Percentiles rank a stretch among this genome's conserved stretches.
phyloP scores from a whole-genome alignment of 2,329 filamentous ascomycete genomes.

The Ascochyta rabiei region DNA sequence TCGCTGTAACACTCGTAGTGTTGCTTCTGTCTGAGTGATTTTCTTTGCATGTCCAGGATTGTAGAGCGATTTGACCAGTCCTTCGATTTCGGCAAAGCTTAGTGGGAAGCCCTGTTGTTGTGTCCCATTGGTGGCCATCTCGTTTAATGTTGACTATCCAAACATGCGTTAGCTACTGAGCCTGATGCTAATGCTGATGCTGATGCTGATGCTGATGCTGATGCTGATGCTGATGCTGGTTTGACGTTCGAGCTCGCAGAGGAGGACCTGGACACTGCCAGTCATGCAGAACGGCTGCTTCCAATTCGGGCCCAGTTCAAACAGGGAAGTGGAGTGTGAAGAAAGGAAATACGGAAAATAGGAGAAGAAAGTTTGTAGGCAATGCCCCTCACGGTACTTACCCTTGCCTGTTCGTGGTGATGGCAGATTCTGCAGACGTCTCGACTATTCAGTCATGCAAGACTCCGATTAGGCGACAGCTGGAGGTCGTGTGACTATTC shows the following conservation, averaged over 20 bases:
- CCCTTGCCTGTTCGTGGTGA: neutral
- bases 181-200: neutral
- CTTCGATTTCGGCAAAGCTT: conserved; percentile 43
- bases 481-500: neutral
- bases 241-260: neutral
- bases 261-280: neutral
- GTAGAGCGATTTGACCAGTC: conserved; percentile 60
- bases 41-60: conserved; percentile 54
- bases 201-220: neutral
- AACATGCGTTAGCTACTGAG: neutral
- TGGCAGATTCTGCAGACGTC: neutral
- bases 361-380: neutral
- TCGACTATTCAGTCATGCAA: neutral
- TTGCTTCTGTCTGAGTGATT: conserved; percentile 67
- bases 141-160: conserved; percentile 1
- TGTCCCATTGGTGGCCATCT: conserved; percentile 6
- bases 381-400: neutral
- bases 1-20: conserved; percentile 78
- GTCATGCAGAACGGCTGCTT: neutral
- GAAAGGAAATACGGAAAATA: neutral
- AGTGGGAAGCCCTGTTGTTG: conserved; percentile 32
- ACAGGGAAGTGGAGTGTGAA: neutral
- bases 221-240: neutral
- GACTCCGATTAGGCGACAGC: neutral
- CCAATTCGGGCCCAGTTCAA: neutral